Conservation (phyloP, 768 basidiomycete genomes). For the Termitomyces sp. region DNA sequence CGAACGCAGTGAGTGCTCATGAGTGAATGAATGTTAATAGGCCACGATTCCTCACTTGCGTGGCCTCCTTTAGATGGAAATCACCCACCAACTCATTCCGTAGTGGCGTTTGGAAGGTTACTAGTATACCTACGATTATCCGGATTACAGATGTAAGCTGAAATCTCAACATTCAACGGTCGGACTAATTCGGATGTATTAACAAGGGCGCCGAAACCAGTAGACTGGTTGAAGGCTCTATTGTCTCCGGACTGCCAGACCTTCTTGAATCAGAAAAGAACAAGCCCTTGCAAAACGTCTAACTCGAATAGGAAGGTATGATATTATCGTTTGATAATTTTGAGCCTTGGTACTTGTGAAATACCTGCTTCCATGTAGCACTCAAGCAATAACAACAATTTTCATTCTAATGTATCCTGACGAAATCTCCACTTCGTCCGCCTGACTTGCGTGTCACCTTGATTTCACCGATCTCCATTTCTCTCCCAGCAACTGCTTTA, state of each 20-base stretch:
- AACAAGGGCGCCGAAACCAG: conserved; percentile 33
- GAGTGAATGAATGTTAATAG: conserved; percentile 34
- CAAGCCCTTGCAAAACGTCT: neutral
- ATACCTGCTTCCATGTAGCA: neutral
- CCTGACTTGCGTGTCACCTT: conserved; percentile 64
- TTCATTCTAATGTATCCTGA: conserved; percentile 13
- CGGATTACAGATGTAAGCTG: conserved; percentile 45
- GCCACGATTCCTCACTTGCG: neutral
- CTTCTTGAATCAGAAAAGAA: conserved; percentile 18
- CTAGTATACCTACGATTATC: conserved; percentile 61
- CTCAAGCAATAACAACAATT: neutral
- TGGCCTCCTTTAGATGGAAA: conserved; percentile 56
- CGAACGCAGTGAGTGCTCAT: conserved; percentile 44
- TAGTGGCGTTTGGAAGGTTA: conserved; percentile 55
- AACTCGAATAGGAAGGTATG: neutral
- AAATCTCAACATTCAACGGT: neutral
- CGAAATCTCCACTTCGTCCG: conserved; percentile 71
- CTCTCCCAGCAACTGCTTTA: conserved; percentile 82
- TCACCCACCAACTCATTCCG: conserved; percentile 50
- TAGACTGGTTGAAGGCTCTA: conserved; percentile 38
- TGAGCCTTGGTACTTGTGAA: neutral
- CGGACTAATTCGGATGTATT: conserved; percentile 2
- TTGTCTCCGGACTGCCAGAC: conserved; percentile 21
- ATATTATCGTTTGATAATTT: neutral
- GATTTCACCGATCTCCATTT: conserved; percentile 75